Percentiles rank a stretch among this genome's conserved stretches.
These are phyloP conservation scores for Fusarium sp. DNA, from an alignment of 2,329 filamentous ascomycete species.

Conservation along the genomic window DNA sequence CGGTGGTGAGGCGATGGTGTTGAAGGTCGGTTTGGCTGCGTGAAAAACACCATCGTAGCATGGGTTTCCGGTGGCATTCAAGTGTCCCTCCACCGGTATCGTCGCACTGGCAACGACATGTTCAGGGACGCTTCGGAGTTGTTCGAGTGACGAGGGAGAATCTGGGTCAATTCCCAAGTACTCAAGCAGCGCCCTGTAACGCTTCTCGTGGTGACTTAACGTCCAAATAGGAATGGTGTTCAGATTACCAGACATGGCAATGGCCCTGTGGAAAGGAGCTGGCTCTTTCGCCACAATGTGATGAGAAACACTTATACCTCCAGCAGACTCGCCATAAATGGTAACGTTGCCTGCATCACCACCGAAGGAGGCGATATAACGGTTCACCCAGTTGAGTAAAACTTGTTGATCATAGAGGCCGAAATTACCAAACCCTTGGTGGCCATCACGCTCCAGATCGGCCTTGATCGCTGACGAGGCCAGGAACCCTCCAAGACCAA, in stretches of 20 bases:
- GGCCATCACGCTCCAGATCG: constrained; percentile 13
- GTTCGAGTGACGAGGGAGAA: constrained; percentile 12
- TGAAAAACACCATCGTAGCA: constrained; percentile 29
- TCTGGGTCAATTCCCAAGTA: constrained; percentile 21
- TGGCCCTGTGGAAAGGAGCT: constrained; percentile 24
- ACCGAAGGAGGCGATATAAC: constrained; percentile 23
- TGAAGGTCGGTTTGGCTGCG: background rate
- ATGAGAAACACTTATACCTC: constrained; percentile 24
- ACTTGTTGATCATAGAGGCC: constrained; percentile 23
- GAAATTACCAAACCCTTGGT: constrained; percentile 21
- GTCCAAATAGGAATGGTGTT: constrained; percentile 23
- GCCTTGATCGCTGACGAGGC: constrained; percentile 15
- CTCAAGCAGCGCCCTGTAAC: constrained; percentile 19
- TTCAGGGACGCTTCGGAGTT: constrained; percentile 21
- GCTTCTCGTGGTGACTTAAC: constrained; percentile 21
- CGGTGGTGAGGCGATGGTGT: constrained; percentile 12
- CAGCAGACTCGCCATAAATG: constrained; percentile 24
- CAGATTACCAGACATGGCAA: constrained; percentile 26
- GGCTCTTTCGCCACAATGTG: constrained; percentile 15
- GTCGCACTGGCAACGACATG: constrained; percentile 17
- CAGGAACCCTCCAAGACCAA: constrained; percentile 20
- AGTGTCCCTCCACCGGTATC: constrained; percentile 13
- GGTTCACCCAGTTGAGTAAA: constrained; percentile 21
- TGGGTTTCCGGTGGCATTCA: constrained; percentile 26
- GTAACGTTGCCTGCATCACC: constrained; percentile 23